Conservation (phyloP, 768 basidiomycete genomes). For the Kockovaella imperatae region DNA sequence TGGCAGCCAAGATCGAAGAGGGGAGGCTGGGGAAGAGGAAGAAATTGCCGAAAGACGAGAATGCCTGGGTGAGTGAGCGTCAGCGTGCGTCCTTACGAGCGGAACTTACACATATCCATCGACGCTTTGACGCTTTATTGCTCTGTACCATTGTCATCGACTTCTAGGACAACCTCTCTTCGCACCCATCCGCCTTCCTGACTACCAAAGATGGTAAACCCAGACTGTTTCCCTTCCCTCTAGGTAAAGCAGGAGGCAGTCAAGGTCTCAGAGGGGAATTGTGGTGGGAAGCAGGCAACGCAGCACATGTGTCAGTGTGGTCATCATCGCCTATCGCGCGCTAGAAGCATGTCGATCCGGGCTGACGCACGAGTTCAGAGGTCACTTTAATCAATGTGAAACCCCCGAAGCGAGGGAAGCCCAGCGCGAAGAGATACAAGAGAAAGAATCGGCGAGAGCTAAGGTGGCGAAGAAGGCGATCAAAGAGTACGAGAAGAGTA, state of each 20-base stretch:
- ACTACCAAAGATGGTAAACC: slow-evolving; percentile 36
- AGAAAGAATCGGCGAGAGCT: slow-evolving; percentile 17
- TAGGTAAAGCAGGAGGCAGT: slow-evolving; percentile 25
- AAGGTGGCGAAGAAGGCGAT: slow-evolving; percentile 21
- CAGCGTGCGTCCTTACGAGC: not conserved
- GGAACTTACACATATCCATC: not conserved
- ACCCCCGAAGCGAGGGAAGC: slow-evolving; percentile 25
- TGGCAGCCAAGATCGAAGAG: not conserved
- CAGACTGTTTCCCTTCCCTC: slow-evolving; percentile 35
- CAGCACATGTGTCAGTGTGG: slow-evolving; percentile 33
- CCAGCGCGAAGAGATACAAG: slow-evolving; percentile 16
- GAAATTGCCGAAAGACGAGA: slow-evolving; percentile 8
- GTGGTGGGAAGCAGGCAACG: slow-evolving; percentile 39
- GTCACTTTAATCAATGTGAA: slow-evolving; percentile 33
- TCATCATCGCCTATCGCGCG: not conserved
- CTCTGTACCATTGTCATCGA: not conserved
- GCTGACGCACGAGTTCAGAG: slow-evolving; percentile 16
- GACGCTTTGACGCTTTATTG: not conserved
- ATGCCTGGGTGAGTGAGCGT: slow-evolving; percentile 21
- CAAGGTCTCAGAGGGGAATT: slow-evolving; percentile 21
- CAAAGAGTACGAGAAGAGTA: slow-evolving; percentile 15
- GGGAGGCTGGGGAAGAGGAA: slow-evolving; percentile 8
- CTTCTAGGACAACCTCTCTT: slow-evolving; percentile 13
- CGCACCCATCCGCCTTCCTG: slow-evolving; percentile 34
- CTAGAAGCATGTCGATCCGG: not conserved